Conservation (phyloP, 2,329 filamentous ascomycete species). For the Trichoderma atroviride region DNA sequence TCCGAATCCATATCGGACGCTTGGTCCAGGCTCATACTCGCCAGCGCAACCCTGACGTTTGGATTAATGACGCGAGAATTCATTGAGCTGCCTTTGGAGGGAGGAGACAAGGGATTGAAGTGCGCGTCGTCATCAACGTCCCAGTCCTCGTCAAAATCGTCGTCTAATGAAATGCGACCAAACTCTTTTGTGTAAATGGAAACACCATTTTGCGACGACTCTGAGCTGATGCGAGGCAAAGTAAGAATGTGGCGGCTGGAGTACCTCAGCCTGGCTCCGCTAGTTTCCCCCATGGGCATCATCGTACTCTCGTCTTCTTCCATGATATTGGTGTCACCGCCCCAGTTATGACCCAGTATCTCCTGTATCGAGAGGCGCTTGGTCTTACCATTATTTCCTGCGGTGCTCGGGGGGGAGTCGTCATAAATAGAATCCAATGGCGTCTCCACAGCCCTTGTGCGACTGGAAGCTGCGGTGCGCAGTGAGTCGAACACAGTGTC, state of each 20-base stretch:
- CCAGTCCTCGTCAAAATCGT: conserved; percentile 68
- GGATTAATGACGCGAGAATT: conserved; percentile 58
- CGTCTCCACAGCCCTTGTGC: conserved; percentile 67
- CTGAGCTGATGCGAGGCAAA: conserved; percentile 36
- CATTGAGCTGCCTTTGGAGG: conserved; percentile 53
- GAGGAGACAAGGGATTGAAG: conserved; percentile 61
- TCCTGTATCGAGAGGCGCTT: conserved; percentile 63
- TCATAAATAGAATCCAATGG: conserved; percentile 81
- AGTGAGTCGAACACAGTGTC: conserved; percentile 78
- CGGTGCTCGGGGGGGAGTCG: conserved; percentile 68
- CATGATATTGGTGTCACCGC: conserved; percentile 59
- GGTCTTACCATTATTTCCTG: conserved; percentile 54
- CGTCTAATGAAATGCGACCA: conserved; percentile 59
- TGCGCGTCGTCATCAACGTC: conserved; percentile 55
- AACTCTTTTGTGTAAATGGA: conserved; percentile 46
- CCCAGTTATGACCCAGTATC: conserved; percentile 58
- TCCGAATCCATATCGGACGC: conserved; percentile 34
- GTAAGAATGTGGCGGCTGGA: conserved; percentile 25
- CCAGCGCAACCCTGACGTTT: conserved; percentile 57
- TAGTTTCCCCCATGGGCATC: conserved; percentile 52
- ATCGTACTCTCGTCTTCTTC: conserved; percentile 63
- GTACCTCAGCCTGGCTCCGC: conserved; percentile 35
- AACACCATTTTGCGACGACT: conserved; percentile 39
- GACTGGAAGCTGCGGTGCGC: conserved; percentile 69
- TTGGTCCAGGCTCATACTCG: conserved; percentile 54